Base-by-base conservation (phyloP, 495 filamentous ascomycete genomes). In the Penicillium cosmopolitanum region DNA sequence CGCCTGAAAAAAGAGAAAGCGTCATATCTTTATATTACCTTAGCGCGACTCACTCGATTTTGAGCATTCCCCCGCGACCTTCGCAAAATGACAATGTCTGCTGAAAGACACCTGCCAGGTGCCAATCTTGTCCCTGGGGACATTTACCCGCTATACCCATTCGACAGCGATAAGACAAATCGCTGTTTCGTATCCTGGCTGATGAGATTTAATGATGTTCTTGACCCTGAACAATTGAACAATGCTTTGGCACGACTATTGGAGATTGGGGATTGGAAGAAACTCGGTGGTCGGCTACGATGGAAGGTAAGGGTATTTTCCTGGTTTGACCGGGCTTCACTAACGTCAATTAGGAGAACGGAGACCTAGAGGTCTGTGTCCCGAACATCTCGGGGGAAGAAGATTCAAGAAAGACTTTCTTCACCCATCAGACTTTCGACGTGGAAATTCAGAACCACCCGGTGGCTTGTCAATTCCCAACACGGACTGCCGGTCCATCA, bases 61-160 rank as follows among this genome's bases (percentile, higher is more conserved):
- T 31, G 28, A 31, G 5, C 28, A 31, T 31, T 23, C 23, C 28
- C 36, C 36, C 36, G 36, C 36, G 1, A 1, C 36, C 36, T n/a
- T 38, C 5, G 15, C n/a, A 0, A n/a, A 12, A 19, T 3, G 19
- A 21, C 21, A 16, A 44, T 44, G 42, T 44, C 42, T 16, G 8
- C 42, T 16, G 42, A 44, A 18, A 12, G 42, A 44, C 42, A 44
- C 13, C 42, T 18, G 42, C n/a, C 42, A 44, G 16, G 15, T 40
- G 3, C 23, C 23, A 23, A 4, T 23, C 2, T 23, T 23, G 10
- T 40, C 15, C 15, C 42, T 44, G 46, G 15, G 7, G 21, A 23
- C 15, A 28, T 48, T 8, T 48, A 48, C 23, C 46, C 46, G 1
- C 46, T 61, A 53, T n/a, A 48, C 21, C 18, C 23, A 25, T 6